Evolutionary conservation across 345 rosid genomes (phyloP).

Genomic region (Salix suchowensis): DNA sequence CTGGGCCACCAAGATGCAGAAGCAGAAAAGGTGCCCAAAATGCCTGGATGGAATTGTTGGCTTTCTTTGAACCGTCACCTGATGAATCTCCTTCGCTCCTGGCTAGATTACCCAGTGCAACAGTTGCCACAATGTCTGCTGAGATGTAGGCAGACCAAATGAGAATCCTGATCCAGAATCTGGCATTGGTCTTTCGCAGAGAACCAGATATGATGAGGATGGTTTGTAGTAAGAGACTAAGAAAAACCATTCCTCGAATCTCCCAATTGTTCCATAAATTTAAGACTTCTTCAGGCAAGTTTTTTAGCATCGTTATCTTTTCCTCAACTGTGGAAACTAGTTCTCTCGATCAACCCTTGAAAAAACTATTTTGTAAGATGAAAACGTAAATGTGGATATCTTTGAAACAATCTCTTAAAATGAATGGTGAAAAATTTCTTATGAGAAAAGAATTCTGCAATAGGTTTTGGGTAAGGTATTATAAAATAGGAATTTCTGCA

Average conservation of each 20-base stretch:
- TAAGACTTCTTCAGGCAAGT: too few species aligned
- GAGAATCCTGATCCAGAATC: too few species aligned
- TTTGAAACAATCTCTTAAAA: background rate
- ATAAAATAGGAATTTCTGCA: too few species aligned
- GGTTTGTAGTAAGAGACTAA: too few species aligned
- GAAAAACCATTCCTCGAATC: background rate
- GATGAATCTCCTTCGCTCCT: background rate
- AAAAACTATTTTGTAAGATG: too few species aligned
- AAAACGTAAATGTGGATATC: background rate
- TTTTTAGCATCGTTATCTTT: too few species aligned
- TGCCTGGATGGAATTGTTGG: background rate
- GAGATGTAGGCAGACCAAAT: background rate
- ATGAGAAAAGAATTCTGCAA: background rate
- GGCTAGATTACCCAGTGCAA: background rate
- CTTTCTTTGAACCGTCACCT: background rate
- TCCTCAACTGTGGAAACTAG: too few species aligned
- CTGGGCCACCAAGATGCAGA: too few species aligned
- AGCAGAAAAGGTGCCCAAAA: background rate
- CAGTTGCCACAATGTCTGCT: background rate
- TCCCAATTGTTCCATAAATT: background rate
- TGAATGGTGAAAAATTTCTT: too few species aligned
- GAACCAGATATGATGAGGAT: too few species aligned
- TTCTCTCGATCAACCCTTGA: too few species aligned
- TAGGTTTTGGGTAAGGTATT: background rate
- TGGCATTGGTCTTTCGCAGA: too few species aligned